Conservation (phyloP, 306 rosid genomes). For the Coriaria nepalensis region DNA sequence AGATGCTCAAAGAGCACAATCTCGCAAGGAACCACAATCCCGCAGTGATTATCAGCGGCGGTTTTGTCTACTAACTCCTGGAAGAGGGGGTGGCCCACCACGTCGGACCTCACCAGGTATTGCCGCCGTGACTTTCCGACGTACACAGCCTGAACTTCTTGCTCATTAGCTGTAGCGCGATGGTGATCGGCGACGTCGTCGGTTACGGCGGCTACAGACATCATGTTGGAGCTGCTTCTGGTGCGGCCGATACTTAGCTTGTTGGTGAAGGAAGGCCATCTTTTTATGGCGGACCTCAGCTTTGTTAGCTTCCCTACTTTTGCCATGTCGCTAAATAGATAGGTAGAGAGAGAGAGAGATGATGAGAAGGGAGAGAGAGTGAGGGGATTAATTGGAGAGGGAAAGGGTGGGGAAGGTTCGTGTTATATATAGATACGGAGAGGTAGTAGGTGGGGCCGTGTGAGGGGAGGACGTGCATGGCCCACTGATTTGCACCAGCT, state of each 20-base stretch:
- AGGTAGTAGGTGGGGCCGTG: neutral
- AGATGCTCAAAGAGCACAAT: constrained; percentile 88
- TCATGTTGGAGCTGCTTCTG: constrained; percentile 16
- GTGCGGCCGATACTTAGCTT: constrained; percentile 24
- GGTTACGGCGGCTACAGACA: constrained; percentile 9
- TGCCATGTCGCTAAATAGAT: constrained; percentile 33
- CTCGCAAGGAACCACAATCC: constrained; percentile 51
- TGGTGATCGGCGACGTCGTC: neutral
- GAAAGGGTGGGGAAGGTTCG: constrained; percentile 26
- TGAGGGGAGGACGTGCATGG: constrained; percentile 26
- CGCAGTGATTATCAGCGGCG: constrained; percentile 12
- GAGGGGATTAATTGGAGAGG: constrained; percentile 4
- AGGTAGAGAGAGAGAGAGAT: neutral
- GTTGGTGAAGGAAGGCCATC: constrained; percentile 68
- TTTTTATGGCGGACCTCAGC: constrained; percentile 70
- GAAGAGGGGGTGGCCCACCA: constrained; percentile 59
- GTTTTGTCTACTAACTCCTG: constrained; percentile 69
- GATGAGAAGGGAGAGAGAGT: neutral
- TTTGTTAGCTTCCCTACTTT: constrained; percentile 62
- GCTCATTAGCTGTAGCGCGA: too few relatives aligned
- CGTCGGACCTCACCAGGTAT: constrained; percentile 50
- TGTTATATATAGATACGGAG: constrained; percentile 19
- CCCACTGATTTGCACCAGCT: constrained; percentile 71
- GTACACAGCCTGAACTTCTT: constrained; percentile 40
- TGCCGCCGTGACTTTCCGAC: constrained; percentile 70